Base-by-base conservation (phyloP, 805 yeast species). In the Tanozyma kutaoensis region DNA sequence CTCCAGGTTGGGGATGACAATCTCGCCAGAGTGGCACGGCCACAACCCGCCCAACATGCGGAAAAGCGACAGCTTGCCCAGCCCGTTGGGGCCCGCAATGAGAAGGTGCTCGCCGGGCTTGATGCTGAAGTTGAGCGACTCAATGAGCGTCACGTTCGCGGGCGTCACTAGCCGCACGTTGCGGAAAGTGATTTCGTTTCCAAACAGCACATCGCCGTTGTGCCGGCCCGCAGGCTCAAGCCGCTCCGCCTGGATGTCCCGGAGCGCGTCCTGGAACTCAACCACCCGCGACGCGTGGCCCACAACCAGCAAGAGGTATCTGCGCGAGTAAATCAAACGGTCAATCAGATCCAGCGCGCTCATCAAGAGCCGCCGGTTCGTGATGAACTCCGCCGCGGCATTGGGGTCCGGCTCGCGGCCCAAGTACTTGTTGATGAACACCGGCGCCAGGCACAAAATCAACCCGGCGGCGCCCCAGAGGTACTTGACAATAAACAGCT, bases 391-490 rank as follows among this genome's bases (percentile, higher is more conserved):
- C n/a, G 86, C 84, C 0, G 93, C 75, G 2, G 70, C 67, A 24
- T 55, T 47, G 9, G 59, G 49, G 32, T 58, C 60, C 3, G 57
- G 58, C 14, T 42, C 50, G 27, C 52, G 48, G 19, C 72, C 71
- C 34, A 60, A 52, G 28, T 69, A 66, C 27, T 72, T 60, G 33
- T 64, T 59, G 43, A 73, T 68, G 46, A 86, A 86, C 2, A 85
- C 79, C 5, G 97, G 96, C 3, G 86, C 72, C 2, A 95, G 74
- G 52, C 96, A 86, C 25, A 86, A 61, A 1, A 76, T 69, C 33
- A 86, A 63, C 8, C 97, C 97, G 18, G 91, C 82, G 3, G 95
- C 97, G 35, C 97, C 97, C 86, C 95, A 78, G 26, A 84, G 71
- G 52, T 86, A 86, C 54, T 86, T 86, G 34, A 86, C 86, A 28